Evolutionary conservation across 2,329 filamentous ascomycete genomes (phyloP).

Genomic region (Fusarium solani-melongenae): DNA sequence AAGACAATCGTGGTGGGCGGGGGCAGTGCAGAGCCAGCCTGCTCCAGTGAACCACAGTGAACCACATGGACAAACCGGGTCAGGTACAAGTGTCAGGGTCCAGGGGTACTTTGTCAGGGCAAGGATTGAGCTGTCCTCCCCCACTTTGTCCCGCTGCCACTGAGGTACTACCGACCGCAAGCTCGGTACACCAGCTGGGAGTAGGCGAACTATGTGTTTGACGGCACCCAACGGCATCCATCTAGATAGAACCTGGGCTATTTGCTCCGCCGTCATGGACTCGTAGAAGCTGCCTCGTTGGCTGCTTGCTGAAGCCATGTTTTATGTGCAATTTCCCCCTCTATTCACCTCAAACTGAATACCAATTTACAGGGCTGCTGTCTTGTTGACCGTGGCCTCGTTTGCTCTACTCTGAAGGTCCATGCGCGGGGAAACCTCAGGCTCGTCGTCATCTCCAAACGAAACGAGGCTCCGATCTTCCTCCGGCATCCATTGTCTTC

Average conservation of each 20-base stretch:
- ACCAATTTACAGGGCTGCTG: neutral
- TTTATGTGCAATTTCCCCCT: neutral
- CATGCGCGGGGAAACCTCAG: slow-evolving; percentile 20
- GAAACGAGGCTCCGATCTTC: slow-evolving; percentile 31
- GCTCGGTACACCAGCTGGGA: neutral
- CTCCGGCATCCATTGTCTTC: slow-evolving; percentile 39
- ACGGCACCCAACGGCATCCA: neutral
- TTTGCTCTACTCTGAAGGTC: neutral
- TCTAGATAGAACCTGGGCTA: too few species aligned
- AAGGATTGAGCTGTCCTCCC: slow-evolving; percentile 23
- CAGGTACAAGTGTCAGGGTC: slow-evolving; percentile 13
- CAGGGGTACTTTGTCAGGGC: slow-evolving; percentile 24
- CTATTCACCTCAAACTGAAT: slow-evolving; percentile 10
- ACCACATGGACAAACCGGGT: neutral
- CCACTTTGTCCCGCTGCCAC: slow-evolving; percentile 35
- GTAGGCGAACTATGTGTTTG: neutral
- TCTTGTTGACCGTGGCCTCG: neutral
- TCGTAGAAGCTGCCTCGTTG: slow-evolving; percentile 14
- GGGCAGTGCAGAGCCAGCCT: neutral
- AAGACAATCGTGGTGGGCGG: slow-evolving; percentile 1
- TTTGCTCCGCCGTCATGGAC: slow-evolving; percentile 13
- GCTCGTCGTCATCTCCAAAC: slow-evolving; percentile 12
- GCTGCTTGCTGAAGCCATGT: neutral
- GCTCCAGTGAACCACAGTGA: neutral
- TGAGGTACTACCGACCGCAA: slow-evolving; percentile 25